These are phyloP conservation scores for Purpureocillium lavendulum DNA, from an alignment of 2,329 filamentous ascomycete genomes.

Conservation along the genomic window DNA sequence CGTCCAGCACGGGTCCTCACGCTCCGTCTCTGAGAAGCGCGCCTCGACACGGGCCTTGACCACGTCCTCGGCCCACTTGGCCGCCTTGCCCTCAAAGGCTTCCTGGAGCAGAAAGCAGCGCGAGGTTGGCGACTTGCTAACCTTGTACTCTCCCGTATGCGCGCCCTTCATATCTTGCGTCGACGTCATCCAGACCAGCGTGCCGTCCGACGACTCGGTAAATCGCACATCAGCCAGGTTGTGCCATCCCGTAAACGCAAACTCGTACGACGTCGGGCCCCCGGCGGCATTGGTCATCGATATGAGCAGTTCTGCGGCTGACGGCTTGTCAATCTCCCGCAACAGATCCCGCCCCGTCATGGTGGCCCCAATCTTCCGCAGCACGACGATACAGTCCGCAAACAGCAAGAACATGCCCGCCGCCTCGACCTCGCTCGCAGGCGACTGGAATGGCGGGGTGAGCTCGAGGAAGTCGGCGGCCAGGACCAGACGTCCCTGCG, in stretches of 20 bases:
- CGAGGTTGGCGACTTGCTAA: constrained; percentile 44
- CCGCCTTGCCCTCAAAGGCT: constrained; percentile 68
- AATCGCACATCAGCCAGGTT: constrained; percentile 62
- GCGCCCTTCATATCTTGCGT: constrained; percentile 51
- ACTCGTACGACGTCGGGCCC: constrained; percentile 56
- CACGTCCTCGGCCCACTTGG: constrained; percentile 75
- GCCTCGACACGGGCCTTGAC: constrained; percentile 80
- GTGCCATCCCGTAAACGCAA: constrained; percentile 69
- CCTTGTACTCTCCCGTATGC: constrained; percentile 31
- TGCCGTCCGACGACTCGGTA: constrained; percentile 59
- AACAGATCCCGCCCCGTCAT: constrained; percentile 69
- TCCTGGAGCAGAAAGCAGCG: constrained; percentile 67
- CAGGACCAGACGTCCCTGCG: constrained; percentile 69
- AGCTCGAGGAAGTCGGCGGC: constrained; percentile 76
- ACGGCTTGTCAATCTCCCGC: constrained; percentile 78
- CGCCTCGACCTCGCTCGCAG: constrained; percentile 33
- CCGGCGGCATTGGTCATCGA: constrained; percentile 56
- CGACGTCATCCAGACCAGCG: constrained; percentile 60
- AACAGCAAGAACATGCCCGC: constrained; percentile 76
- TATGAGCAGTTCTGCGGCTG: constrained; percentile 52
- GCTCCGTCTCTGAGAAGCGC: constrained; percentile 73
- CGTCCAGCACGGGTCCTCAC: constrained; percentile 74
- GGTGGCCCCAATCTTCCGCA: constrained; percentile 60
- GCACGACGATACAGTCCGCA: constrained; percentile 68
- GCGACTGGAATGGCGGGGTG: constrained; percentile 56